These are phyloP conservation scores for Rhizopogon salebrosus DNA, from an alignment of 768 basidiomycete species.

Conservation along the genomic window DNA sequence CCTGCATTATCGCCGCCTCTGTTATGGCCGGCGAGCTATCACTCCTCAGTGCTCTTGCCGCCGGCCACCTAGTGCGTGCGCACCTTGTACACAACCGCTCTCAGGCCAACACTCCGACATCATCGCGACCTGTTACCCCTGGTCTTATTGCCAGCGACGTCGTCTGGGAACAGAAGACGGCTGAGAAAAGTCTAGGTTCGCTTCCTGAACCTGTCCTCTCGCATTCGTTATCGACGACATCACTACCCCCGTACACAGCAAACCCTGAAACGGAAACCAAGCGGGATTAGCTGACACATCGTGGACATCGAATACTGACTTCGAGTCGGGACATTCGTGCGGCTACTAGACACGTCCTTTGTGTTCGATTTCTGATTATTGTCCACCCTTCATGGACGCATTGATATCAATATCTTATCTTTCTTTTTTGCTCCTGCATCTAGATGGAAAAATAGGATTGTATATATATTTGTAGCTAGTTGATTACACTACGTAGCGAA, in stretches of 20 bases:
- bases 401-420: neutral
- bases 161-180: conserved; percentile 19
- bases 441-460: conserved; percentile 1
- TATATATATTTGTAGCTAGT: neutral
- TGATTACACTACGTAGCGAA: neutral
- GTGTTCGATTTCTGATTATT: conserved; percentile 4
- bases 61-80: conserved; percentile 90
- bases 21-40: conserved; percentile 98
- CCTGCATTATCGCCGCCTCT: conserved; percentile 82
- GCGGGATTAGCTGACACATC: neutral
- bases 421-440: neutral
- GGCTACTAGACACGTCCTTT: neutral
- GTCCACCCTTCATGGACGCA: neutral
- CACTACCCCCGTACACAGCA: conserved; percentile 38
- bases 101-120: conserved; percentile 71
- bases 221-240: conserved; percentile 33
- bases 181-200: conserved; percentile 4
- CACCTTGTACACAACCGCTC: conserved; percentile 92
- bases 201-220: conserved; percentile 16
- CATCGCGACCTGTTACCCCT: conserved; percentile 58
- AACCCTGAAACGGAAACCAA: conserved; percentile 18
- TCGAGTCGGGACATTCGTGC: neutral
- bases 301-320: no score
- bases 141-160: conserved; percentile 26
- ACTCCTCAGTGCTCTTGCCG: conserved; percentile 87